Evolutionary conservation across 371 early-diverging fungal species (phyloP), one percentile per base, ranked within the genome.

Genomic region (Apophysomyces trapeziformis): DNA sequence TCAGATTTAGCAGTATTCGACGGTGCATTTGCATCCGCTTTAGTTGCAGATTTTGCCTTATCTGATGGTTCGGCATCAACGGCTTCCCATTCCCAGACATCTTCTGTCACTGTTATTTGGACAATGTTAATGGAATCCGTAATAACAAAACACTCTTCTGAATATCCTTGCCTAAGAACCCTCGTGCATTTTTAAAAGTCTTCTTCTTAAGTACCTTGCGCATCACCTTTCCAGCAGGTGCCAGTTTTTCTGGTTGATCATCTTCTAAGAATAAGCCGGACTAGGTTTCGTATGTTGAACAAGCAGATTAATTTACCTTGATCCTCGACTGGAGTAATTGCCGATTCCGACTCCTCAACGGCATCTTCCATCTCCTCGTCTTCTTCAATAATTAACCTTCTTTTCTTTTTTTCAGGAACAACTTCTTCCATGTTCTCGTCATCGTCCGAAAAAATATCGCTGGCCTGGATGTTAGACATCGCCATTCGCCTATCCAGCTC

Each of bases 101-200:
- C 60, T 41, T 66, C 67, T 3, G 67, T 66, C 14, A 66, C 67
- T 66, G 21, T 16, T 50, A 21, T 9, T 9, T 50, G 21, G 7
- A 1, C 18, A 0, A 50, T 50, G 16, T 50, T 16, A 50, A 21
- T 50, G 18, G 7, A 47, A n/a, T 18, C 18, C 14, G 7, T 18
- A 50, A 21, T 9, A 6, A 18, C 5, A 21, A 21, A 26, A 59
- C 8, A 5, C 32, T 26, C 32, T 26, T 26, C 1, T 26, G 32
- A 14, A 3, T 14, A 37, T 50, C 26, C 69, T 67, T 79, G 79
- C 82, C 85, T 59, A 82, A 60, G 60, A 73, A 77, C 0, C 86
- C 86, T n/a, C 79, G 79, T 13, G 76, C 84, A 58, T 85, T 80
- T 56, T 60, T 71, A 18, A 67, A 77, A 0, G 82, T 83, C 65